A percentile compares a stretch with the other conserved stretches of the same genome.
phyloP scores from a whole-genome alignment of 2,329 filamentous ascomycete species.

The Thielaviopsis musarum region DNA sequence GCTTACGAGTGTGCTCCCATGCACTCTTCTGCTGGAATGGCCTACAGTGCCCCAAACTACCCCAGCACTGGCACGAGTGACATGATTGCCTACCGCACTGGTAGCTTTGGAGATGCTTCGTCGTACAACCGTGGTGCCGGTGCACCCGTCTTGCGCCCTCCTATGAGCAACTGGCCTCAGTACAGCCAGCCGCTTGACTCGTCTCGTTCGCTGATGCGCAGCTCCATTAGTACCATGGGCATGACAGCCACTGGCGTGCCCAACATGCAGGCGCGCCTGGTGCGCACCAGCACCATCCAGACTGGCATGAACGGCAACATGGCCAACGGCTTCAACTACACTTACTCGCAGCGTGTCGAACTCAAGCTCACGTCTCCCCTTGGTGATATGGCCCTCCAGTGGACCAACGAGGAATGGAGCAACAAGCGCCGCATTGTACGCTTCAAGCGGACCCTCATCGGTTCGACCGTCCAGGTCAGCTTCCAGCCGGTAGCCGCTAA shows the following conservation, averaged over 20 bases:
- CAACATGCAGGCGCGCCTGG: slow-evolving; percentile 34
- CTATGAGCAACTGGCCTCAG: slow-evolving; percentile 26
- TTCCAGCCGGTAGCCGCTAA: slow-evolving; percentile 67
- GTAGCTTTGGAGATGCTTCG: slow-evolving; percentile 31
- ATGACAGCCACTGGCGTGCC: slow-evolving; percentile 31
- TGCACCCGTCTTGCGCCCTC: slow-evolving; percentile 21
- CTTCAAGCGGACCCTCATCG: slow-evolving; percentile 68
- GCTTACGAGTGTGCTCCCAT: neutral
- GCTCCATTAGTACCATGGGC: slow-evolving; percentile 23
- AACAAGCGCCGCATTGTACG: slow-evolving; percentile 71
- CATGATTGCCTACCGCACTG: slow-evolving; percentile 39
- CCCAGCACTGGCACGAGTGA: slow-evolving; percentile 29
- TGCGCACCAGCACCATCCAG: slow-evolving; percentile 39
- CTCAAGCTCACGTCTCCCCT: slow-evolving; percentile 78
- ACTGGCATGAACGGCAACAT: slow-evolving; percentile 21
- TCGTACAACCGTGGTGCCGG: slow-evolving; percentile 24
- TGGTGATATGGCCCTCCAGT: slow-evolving; percentile 64
- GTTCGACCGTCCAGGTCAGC: slow-evolving; percentile 62
- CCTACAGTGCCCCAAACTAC: slow-evolving; percentile 13
- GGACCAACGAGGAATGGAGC: slow-evolving; percentile 67
- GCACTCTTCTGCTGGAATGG: neutral
- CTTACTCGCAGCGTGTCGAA: slow-evolving; percentile 68
- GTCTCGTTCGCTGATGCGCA: slow-evolving; percentile 19
- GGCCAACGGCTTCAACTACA: slow-evolving; percentile 47
- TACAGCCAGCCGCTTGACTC: slow-evolving; percentile 26